Conservation (phyloP, 306 rosid genomes). For the Ochetophila trinervis region DNA sequence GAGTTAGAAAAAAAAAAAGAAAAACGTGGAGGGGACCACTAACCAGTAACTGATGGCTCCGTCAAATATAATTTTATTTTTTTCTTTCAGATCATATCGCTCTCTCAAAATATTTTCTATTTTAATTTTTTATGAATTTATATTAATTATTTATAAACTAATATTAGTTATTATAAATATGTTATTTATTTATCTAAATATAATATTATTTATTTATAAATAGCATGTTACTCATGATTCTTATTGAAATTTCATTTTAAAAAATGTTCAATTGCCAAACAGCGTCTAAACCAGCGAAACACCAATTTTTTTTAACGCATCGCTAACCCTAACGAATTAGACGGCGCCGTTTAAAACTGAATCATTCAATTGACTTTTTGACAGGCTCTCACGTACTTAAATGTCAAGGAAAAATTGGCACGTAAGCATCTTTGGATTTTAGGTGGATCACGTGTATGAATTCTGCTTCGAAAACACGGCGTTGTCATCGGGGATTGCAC, state of each 20-base stretch:
- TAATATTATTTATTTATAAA: too few species aligned
- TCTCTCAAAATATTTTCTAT: too few species aligned
- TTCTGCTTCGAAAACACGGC: constrained; percentile 15
- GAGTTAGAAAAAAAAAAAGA: too few species aligned
- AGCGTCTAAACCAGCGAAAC: too few species aligned
- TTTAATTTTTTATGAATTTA: too few species aligned
- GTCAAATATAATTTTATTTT: background rate
- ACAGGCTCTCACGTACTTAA: background rate
- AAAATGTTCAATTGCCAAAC: too few species aligned
- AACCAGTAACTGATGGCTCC: constrained; percentile 28
- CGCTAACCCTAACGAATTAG: constrained; percentile 16
- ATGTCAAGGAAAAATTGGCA: background rate
- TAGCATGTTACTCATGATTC: too few species aligned
- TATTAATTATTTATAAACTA: too few species aligned
- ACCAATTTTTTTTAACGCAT: constrained; percentile 5
- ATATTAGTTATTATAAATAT: too few species aligned
- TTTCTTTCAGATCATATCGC: too few species aligned
- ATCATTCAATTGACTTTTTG: constrained; percentile 17
- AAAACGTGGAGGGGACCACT: constrained; percentile 28
- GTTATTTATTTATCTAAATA: too few species aligned
- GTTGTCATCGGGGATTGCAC: background rate
- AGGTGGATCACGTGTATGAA: constrained; percentile 20
- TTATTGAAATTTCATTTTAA: too few species aligned
- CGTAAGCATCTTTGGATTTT: constrained; percentile 9
- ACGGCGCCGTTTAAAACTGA: background rate